Conservation (phyloP, 805 yeast species). For the Candida germanica region DNA sequence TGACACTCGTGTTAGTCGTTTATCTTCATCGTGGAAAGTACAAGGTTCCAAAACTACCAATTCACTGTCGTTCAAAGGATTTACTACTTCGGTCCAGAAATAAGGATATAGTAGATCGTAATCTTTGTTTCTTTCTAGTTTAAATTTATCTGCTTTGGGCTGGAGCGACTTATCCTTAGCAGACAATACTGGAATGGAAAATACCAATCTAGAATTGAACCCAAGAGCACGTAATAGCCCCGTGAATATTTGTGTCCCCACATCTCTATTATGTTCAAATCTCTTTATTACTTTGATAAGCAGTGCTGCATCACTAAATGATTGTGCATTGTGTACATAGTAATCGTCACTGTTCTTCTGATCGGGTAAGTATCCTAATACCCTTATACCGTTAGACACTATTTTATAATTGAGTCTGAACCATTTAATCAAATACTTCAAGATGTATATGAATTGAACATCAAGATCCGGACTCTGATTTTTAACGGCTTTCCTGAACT, state of each 20-base stretch:
- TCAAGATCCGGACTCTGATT: conserved; percentile 15
- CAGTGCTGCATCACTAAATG: conserved; percentile 9
- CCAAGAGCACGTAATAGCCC: conserved; percentile 27
- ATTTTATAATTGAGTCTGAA: conserved; percentile 28
- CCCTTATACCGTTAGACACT: conserved; percentile 27
- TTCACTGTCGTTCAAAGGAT: conserved; percentile 25
- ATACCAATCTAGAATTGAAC: conserved; percentile 27
- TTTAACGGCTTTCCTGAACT: conserved; percentile 11
- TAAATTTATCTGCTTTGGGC: conserved; percentile 21
- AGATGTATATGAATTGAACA: conserved; percentile 22
- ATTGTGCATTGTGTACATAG: conserved; percentile 19
- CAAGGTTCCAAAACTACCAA: conserved; percentile 25
- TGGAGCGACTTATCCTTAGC: conserved; percentile 16
- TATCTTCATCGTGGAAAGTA: conserved; percentile 28
- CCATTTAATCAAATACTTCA: conserved; percentile 34
- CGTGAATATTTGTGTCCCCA: conserved; percentile 32
- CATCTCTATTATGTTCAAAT: conserved; percentile 30
- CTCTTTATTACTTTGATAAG: conserved; percentile 16
- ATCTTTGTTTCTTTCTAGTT: conserved; percentile 22
- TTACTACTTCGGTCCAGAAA: conserved; percentile 34
- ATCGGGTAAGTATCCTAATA: conserved; percentile 24
- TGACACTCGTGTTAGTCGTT: conserved; percentile 19
- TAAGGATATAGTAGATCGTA: conserved; percentile 33
- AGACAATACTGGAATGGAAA: conserved; percentile 28
- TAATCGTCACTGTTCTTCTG: conserved; percentile 13